phyloP scores from a whole-genome alignment of 176 grass and related monocot species.

The Aegilops sharonensis region DNA sequence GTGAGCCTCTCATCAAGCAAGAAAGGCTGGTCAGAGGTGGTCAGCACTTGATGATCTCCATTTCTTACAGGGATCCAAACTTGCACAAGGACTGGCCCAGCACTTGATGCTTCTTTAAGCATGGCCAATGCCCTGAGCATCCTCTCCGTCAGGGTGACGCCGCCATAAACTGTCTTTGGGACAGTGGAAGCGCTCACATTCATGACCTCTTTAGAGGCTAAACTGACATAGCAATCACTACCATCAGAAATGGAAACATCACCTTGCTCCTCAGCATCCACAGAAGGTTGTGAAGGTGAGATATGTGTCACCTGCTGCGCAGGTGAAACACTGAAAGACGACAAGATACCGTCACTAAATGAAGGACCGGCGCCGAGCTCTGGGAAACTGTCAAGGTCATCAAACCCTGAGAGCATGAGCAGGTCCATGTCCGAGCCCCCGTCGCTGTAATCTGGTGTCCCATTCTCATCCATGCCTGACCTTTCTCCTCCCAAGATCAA shows the following conservation, averaged over 20 bases:
- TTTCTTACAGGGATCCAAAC: slow-evolving; percentile 58
- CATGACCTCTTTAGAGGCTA: not conserved
- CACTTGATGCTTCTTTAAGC: slow-evolving; percentile 38
- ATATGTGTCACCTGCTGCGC: not conserved
- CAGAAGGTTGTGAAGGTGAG: slow-evolving; percentile 16
- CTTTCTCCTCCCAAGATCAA: not conserved
- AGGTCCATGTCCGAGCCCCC: slow-evolving; percentile 31
- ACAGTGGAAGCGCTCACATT: not conserved
- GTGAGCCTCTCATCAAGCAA: slow-evolving; percentile 48
- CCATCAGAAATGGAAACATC: slow-evolving; percentile 19
- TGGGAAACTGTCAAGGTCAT: slow-evolving; percentile 37
- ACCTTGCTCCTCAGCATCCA: not conserved
- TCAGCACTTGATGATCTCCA: slow-evolving; percentile 42
- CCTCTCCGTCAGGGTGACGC: slow-evolving; percentile 39
- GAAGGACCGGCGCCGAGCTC: slow-evolving; percentile 26
- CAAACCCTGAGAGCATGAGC: slow-evolving; percentile 31
- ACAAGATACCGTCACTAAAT: slow-evolving; percentile 25
- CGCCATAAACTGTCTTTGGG: slow-evolving; percentile 22
- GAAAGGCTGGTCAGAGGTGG: slow-evolving; percentile 62
- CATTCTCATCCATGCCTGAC: not conserved
- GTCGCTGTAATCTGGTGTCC: not conserved
- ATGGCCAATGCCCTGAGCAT: slow-evolving; percentile 61
- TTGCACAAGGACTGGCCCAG: slow-evolving; percentile 45
- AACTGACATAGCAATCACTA: not conserved
- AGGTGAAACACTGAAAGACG: not conserved